A percentile compares a stretch with the other conserved stretches of the same genome.
phyloP scores from a whole-genome alignment of 1,139 yeast species.

The Yamadazyma triangularis region DNA sequence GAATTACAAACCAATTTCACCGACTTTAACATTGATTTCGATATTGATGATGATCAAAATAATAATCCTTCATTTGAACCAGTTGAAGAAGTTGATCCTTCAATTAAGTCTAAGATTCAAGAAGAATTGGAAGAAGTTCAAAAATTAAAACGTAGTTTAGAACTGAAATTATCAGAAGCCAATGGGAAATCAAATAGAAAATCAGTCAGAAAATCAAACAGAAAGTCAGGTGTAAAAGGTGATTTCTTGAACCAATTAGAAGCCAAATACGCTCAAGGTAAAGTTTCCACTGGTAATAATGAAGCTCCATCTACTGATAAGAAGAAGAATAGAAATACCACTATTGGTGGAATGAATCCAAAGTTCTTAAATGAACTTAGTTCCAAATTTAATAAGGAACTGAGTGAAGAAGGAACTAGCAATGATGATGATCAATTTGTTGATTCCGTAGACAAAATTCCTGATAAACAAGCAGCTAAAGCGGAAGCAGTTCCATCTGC shows the following conservation, averaged over 20 bases:
- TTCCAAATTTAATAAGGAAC: constrained; percentile 41
- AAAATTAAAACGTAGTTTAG: constrained; percentile 38
- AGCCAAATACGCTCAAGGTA: constrained; percentile 49
- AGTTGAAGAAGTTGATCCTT: constrained; percentile 24
- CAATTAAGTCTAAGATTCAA: constrained; percentile 32
- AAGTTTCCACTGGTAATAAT: constrained; percentile 16
- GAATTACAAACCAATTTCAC: constrained; percentile 60
- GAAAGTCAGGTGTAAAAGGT: constrained; percentile 15
- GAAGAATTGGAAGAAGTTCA: constrained; percentile 46
- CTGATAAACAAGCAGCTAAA: constrained; percentile 12
- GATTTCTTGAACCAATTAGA: constrained; percentile 35
- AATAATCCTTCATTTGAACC: constrained; percentile 6
- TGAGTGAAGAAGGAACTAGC: constrained; percentile 19
- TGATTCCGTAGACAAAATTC: constrained; percentile 11
- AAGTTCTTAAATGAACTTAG: constrained; percentile 55
- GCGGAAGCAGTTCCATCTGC: constrained; percentile 17
- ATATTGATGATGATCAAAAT: constrained; percentile 15
- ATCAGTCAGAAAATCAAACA: constrained; percentile 7
- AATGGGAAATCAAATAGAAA: constrained; percentile 8
- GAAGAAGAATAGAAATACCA: constrained; percentile 27
- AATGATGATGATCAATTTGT: constrained; percentile 10
- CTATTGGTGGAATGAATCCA: constrained; percentile 45
- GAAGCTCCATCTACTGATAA: constrained; percentile 17
- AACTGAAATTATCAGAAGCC: constrained; percentile 26
- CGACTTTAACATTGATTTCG: constrained; percentile 56